Conservation (phyloP, 306 rosid species). For the Pyrus communis region DNA sequence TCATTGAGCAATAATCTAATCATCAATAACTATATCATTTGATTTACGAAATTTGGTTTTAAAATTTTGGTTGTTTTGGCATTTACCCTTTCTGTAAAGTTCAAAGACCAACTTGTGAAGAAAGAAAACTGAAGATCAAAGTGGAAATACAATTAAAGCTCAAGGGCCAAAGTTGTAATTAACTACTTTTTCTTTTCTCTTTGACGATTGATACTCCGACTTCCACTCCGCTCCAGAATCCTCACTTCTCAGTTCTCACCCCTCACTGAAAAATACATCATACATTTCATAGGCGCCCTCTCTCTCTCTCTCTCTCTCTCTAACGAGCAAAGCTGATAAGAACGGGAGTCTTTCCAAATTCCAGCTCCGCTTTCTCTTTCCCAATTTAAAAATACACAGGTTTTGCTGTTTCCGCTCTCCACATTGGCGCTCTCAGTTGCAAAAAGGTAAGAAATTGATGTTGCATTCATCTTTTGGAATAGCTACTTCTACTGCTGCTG, state of each 20-base stretch:
- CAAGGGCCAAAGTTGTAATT: neutral
- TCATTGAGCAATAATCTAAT: too few species aligned
- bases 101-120: too few species aligned
- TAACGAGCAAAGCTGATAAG: neutral
- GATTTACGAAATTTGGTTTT: too few species aligned
- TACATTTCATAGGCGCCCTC: constrained; percentile 32
- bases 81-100: too few species aligned
- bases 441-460: constrained; percentile 29
- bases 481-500: neutral
- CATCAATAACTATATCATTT: too few species aligned
- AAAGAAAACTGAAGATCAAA: too few species aligned
- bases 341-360: neutral
- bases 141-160: neutral
- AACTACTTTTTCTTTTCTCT: neutral
- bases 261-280: constrained; percentile 2
- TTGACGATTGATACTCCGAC: neutral
- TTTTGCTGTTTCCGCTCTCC: constrained; percentile 16
- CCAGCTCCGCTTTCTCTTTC: constrained; percentile 1
- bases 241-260: neutral
- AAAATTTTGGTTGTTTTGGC: too few species aligned
- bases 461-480: neutral
- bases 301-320: neutral
- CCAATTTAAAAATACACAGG: neutral
- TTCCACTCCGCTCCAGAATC: neutral
- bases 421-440: constrained; percentile 25